Percentiles rank a stretch among this genome's conserved stretches.
phyloP scores from a whole-genome alignment of 441 rosid genomes.

The Mallotus repandus region DNA sequence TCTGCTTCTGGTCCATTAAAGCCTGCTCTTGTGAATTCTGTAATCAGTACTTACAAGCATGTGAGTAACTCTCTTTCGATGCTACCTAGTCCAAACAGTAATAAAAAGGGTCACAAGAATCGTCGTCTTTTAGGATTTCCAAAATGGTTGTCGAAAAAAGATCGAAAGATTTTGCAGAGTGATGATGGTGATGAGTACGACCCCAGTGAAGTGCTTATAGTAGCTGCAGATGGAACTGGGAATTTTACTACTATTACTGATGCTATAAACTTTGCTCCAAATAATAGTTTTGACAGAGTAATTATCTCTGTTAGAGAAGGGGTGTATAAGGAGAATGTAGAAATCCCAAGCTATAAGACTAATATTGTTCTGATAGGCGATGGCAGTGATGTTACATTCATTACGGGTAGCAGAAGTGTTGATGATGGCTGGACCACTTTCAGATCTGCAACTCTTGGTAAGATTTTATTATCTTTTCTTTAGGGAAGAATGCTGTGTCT shows the following conservation, averaged over 20 bases:
- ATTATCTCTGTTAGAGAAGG: conserved; percentile 60
- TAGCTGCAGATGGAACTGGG: conserved; percentile 74
- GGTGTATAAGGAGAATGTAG: conserved; percentile 61
- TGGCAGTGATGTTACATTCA: conserved; percentile 57
- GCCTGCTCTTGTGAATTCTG: conserved; percentile 45
- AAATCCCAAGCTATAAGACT: conserved; percentile 56
- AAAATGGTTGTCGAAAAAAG: conserved; percentile 49
- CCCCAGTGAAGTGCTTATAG: conserved; percentile 49
- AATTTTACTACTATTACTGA: conserved; percentile 60
- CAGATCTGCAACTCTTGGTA: conserved; percentile 87
- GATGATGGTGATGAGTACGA: conserved; percentile 39
- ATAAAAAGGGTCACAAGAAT: conserved; percentile 20
- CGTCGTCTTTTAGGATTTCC: conserved; percentile 57
- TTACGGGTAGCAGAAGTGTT: conserved; percentile 62
- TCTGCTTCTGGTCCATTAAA: conserved; percentile 68
- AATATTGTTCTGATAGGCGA: conserved; percentile 70
- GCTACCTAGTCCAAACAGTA: conserved; percentile 35
- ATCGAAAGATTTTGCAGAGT: conserved; percentile 51
- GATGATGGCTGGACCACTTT: conserved; percentile 86
- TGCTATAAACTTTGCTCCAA: conserved; percentile 67
- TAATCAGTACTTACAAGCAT: conserved; percentile 53
- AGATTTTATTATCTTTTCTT: background rate
- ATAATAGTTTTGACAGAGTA: conserved; percentile 47
- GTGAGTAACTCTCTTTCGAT: conserved; percentile 77
- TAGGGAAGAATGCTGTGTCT: background rate